phyloP scores from a whole-genome alignment of 371 early-diverging fungal species.

The Syncephalis fuscata region DNA sequence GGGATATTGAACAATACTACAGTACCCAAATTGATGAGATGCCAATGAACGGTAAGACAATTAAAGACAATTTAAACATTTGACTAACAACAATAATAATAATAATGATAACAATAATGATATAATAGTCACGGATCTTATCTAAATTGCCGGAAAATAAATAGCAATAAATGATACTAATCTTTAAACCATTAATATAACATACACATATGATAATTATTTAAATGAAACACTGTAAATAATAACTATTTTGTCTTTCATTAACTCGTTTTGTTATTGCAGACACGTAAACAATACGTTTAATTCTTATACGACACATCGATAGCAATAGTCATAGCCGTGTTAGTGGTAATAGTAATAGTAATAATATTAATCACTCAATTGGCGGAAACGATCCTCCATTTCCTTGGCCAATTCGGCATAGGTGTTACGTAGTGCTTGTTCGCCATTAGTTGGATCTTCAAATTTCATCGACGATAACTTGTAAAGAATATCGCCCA shows the following conservation, averaged over 20 bases:
- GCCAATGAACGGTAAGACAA: slow-evolving; percentile 53
- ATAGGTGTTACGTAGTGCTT: slow-evolving; percentile 67
- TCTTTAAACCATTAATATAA: too few species aligned
- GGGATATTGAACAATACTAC: slow-evolving; percentile 86
- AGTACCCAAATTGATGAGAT: slow-evolving; percentile 93
- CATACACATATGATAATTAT: neutral
- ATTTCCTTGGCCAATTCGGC: slow-evolving; percentile 82
- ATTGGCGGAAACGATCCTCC: slow-evolving; percentile 82
- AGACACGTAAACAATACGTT: neutral
- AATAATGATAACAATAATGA: neutral
- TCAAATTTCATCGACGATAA: slow-evolving; percentile 99
- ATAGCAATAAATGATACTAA: neutral
- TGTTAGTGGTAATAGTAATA: too few species aligned
- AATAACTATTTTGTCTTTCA: neutral
- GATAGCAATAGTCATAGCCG: too few species aligned
- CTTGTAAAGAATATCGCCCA: slow-evolving; percentile 90
- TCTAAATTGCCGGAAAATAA: neutral
- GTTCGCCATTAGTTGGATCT: slow-evolving; percentile 92
- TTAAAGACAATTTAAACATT: neutral
- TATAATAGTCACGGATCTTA: neutral
- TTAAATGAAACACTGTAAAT: too few species aligned
- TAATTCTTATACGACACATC: neutral
- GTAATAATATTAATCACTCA: slow-evolving; percentile 31
- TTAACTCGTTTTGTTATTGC: neutral
- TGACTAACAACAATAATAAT: too few species aligned